phyloP scores from a whole-genome alignment of 768 basidiomycete species.

The Trametes villosa region DNA sequence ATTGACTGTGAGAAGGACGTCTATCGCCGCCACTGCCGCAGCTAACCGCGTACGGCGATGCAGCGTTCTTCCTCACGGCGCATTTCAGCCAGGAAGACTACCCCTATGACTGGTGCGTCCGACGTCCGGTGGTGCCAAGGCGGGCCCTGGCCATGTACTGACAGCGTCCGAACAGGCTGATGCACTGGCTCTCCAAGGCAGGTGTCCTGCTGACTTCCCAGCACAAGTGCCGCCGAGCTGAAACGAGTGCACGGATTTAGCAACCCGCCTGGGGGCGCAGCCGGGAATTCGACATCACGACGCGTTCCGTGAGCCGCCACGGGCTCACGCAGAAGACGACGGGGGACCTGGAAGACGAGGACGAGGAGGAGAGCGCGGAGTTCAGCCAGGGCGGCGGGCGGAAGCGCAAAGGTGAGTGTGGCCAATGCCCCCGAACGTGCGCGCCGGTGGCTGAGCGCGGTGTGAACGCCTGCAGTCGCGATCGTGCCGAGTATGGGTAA shows the following conservation, averaged over 20 bases:
- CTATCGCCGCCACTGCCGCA: not conserved
- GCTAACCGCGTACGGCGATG: slow-evolving; percentile 9
- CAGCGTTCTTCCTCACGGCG: slow-evolving; percentile 88
- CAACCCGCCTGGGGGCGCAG: slow-evolving; percentile 92
- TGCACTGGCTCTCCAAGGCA: slow-evolving; percentile 88
- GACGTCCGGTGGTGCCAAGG: slow-evolving; percentile 4
- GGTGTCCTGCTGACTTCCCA: slow-evolving; percentile 12
- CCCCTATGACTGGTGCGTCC: slow-evolving; percentile 78
- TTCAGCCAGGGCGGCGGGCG: slow-evolving; percentile 66
- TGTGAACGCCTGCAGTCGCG: slow-evolving; percentile 47
- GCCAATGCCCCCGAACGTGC: not conserved
- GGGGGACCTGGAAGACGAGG: slow-evolving; percentile 82
- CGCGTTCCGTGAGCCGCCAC: slow-evolving; percentile 68
- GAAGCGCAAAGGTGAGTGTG: slow-evolving; percentile 56
- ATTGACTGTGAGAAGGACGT: slow-evolving; percentile 73
- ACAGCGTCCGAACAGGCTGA: slow-evolving; percentile 56
- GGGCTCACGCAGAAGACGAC: slow-evolving; percentile 68
- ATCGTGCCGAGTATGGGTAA: slow-evolving; percentile 86
- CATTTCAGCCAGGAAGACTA: slow-evolving; percentile 90
- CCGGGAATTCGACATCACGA: slow-evolving; percentile 89
- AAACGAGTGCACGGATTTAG: slow-evolving; percentile 42
- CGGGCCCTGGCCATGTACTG: slow-evolving; percentile 19
- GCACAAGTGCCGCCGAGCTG: slow-evolving; percentile 12
- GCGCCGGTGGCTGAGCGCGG: not conserved
- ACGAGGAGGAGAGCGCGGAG: slow-evolving; percentile 54